phyloP scores from a whole-genome alignment of 2,329 filamentous ascomycete species.

The Pyrenophora teres region DNA sequence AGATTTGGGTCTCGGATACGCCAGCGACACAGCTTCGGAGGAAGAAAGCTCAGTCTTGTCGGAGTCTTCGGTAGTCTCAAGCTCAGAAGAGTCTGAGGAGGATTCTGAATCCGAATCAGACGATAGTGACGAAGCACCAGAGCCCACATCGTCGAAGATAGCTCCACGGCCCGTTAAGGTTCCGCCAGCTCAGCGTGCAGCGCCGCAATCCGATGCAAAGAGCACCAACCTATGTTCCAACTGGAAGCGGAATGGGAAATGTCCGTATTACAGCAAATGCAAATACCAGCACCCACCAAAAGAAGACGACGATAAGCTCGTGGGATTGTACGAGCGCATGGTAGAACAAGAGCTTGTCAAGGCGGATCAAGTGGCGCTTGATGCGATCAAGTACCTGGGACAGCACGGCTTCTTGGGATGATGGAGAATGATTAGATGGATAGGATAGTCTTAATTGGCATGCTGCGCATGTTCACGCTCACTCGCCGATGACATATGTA shows the following conservation, averaged over 20 bases:
- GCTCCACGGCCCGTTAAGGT: conserved; percentile 17
- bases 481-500: conserved; percentile 68
- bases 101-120: conserved; percentile 33
- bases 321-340: conserved; percentile 39
- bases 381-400: conserved; percentile 55
- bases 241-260: conserved; percentile 36
- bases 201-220: conserved; percentile 9
- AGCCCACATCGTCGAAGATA: conserved; percentile 46
- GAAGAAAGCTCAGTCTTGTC: conserved; percentile 31
- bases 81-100: conserved; percentile 29
- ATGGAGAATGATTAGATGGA: neutral
- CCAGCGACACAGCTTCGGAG: conserved; percentile 33
- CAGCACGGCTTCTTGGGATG: conserved; percentile 49
- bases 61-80: conserved; percentile 42
- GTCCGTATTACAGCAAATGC: conserved; percentile 33
- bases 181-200: conserved; percentile 17
- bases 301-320: conserved; percentile 23
- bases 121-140: conserved; percentile 36
- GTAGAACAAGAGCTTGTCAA: conserved; percentile 54
- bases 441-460: neutral
- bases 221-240: conserved; percentile 25
- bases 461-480: conserved; percentile 29
- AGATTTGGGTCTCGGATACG: conserved; percentile 40
- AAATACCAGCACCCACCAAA: conserved; percentile 31
- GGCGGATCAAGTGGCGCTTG: conserved; percentile 49